phyloP scores from a whole-genome alignment of 441 rosid genomes.

The Gossypium lobatum region DNA sequence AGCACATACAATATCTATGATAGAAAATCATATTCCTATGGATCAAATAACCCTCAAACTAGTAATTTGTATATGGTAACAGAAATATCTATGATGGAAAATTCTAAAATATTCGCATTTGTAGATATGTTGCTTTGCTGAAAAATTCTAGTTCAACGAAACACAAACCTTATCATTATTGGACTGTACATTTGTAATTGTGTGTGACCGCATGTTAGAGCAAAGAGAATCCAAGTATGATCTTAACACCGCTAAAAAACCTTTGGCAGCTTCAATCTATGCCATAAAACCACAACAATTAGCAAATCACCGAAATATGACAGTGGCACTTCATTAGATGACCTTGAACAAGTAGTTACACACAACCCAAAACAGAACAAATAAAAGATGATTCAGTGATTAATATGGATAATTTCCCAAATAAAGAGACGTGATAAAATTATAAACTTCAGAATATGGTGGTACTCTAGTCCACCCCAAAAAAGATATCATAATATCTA shows the following conservation, averaged over 20 bases:
- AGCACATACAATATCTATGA: neutral
- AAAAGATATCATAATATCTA: neutral
- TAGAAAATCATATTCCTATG: neutral
- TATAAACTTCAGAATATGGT: slow-evolving; percentile 3
- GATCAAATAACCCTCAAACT: neutral
- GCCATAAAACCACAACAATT: neutral
- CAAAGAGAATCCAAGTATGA: slow-evolving; percentile 61
- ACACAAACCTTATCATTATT: slow-evolving; percentile 74
- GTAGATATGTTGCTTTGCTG: neutral
- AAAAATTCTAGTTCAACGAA: neutral
- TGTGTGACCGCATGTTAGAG: slow-evolving; percentile 69
- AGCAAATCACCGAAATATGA: slow-evolving; percentile 4
- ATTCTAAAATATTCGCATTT: neutral
- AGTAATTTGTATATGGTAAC: neutral
- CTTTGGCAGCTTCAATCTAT: slow-evolving; percentile 70
- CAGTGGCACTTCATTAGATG: neutral
- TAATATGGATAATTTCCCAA: neutral
- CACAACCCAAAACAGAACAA: neutral
- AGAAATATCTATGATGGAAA: neutral
- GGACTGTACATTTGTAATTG: slow-evolving; percentile 76
- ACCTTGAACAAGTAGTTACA: neutral
- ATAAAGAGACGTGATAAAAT: neutral
- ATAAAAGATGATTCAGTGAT: neutral
- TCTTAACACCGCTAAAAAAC: slow-evolving; percentile 50
- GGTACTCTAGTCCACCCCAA: neutral